phyloP scores from a whole-genome alignment of 2,329 filamentous ascomycete species.

The Colletotrichum shisoi region DNA sequence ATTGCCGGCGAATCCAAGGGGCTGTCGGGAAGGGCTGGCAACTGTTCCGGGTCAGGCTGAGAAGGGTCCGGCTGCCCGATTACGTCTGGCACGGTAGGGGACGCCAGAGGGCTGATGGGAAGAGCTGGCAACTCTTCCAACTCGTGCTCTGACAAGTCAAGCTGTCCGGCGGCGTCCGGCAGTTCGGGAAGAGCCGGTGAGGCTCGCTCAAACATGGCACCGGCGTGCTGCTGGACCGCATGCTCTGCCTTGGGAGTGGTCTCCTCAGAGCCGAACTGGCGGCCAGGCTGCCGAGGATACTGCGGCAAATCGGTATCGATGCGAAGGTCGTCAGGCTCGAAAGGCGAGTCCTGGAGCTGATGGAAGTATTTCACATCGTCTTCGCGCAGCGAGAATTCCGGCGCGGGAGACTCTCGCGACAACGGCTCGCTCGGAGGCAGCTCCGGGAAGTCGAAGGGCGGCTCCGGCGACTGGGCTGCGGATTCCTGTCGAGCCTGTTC shows the following conservation, averaged over 20 bases:
- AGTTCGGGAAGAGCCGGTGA: slow-evolving; percentile 19
- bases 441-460: slow-evolving; percentile 57
- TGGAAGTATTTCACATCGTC: slow-evolving; percentile 43
- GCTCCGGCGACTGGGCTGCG: slow-evolving; percentile 41
- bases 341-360: slow-evolving; percentile 38
- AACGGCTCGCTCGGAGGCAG: slow-evolving; percentile 57
- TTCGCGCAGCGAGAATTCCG: slow-evolving; percentile 45
- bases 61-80: background rate
- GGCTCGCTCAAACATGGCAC: slow-evolving; percentile 23
- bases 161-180: slow-evolving; percentile 2
- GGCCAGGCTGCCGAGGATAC: slow-evolving; percentile 45
- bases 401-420: slow-evolving; percentile 48
- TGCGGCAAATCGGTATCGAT: slow-evolving; percentile 53
- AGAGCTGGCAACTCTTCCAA: slow-evolving; percentile 17
- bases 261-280: slow-evolving; percentile 69
- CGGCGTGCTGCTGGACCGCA: slow-evolving; percentile 16
- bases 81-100: background rate
- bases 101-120: slow-evolving; percentile 12
- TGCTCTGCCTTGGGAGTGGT: slow-evolving; percentile 71
- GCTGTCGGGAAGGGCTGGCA: slow-evolving; percentile 26
- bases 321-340: slow-evolving; percentile 46
- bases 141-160: slow-evolving; percentile 3
- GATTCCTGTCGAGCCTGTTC: slow-evolving; percentile 63
- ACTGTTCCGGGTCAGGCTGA: slow-evolving; percentile 1
- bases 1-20: slow-evolving; percentile 3